Conservation (phyloP, 441 rosid species). For the Adansonia gregorii region DNA sequence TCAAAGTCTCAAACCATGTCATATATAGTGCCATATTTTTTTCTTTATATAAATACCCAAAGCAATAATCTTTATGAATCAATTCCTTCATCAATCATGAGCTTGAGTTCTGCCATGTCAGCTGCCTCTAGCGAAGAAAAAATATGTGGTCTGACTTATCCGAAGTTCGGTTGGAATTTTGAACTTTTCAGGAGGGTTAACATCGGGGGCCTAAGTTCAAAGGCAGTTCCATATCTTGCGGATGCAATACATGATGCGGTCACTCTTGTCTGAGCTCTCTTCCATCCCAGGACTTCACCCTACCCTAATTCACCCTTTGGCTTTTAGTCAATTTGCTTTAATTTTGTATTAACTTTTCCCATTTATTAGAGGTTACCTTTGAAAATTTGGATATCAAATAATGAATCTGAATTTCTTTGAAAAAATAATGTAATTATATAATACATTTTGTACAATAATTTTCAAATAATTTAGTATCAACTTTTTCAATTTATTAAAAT, state of each 20-base stretch:
- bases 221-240: slow-evolving; percentile 82
- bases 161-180: not conserved
- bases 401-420: no score
- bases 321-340: not conserved
- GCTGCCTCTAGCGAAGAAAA: not conserved
- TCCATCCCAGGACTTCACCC: not conserved
- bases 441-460: no score
- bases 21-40: not conserved
- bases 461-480: no score
- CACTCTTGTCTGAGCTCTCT: slow-evolving; percentile 32
- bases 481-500: no score
- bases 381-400: no score
- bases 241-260: slow-evolving; percentile 83
- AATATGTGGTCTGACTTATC: not conserved
- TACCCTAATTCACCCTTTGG: not conserved
- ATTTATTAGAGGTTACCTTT: not conserved
- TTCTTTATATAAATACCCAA: not conserved
- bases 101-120: not conserved
- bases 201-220: slow-evolving; percentile 94
- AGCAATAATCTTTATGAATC: slow-evolving; percentile 1
- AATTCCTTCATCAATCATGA: not conserved
- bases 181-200: slow-evolving; percentile 78
- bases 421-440: no score
- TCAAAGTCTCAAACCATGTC: not conserved
- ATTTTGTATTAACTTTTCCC: not conserved